These are phyloP conservation scores for Cercospora janseana DNA, from an alignment of 2,329 filamentous ascomycete genomes.

Conservation along the genomic window DNA sequence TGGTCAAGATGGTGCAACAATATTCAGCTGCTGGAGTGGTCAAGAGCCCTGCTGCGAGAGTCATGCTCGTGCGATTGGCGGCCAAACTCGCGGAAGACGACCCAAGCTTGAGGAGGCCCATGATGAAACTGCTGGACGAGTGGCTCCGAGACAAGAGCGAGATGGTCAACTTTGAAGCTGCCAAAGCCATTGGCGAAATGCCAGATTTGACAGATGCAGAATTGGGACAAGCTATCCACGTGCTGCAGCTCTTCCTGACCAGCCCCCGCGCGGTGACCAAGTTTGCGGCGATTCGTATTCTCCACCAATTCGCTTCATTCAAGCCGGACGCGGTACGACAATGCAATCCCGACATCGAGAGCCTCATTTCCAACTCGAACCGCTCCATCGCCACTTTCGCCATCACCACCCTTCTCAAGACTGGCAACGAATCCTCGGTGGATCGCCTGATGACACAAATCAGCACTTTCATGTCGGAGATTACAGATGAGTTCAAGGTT, in stretches of 20 bases:
- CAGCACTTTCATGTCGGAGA: conserved; percentile 96
- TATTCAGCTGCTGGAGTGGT: conserved; percentile 87
- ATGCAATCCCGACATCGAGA: conserved; percentile 97
- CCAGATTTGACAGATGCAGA: conserved; percentile 89
- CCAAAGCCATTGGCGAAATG: conserved; percentile 96
- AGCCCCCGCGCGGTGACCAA: conserved; percentile 95
- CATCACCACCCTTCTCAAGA: conserved; percentile 96
- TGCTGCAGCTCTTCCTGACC: conserved; percentile 93
- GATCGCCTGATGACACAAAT: conserved; percentile 99
- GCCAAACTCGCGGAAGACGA: conserved; percentile 95
- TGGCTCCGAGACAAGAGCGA: conserved; percentile 99
- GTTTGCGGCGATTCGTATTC: conserved; percentile 92
- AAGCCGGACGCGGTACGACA: conserved; percentile 88
- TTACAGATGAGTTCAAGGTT: conserved; percentile 99
- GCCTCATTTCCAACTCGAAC: conserved; percentile 94
- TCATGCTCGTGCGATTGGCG: conserved; percentile 88
- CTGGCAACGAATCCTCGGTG: conserved; percentile 94
- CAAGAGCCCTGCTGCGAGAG: conserved; percentile 88
- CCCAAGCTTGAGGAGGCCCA: conserved; percentile 80
- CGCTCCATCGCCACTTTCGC: conserved; percentile 97
- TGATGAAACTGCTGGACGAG: conserved; percentile 94
- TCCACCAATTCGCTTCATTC: conserved; percentile 95
- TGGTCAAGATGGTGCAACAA: conserved; percentile 99
- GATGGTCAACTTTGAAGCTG: conserved; percentile 99
- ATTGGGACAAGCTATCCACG: conserved; percentile 87